phyloP scores from a whole-genome alignment of 1,284 basidiomycete species.

The Ustilago shanxiensis region DNA sequence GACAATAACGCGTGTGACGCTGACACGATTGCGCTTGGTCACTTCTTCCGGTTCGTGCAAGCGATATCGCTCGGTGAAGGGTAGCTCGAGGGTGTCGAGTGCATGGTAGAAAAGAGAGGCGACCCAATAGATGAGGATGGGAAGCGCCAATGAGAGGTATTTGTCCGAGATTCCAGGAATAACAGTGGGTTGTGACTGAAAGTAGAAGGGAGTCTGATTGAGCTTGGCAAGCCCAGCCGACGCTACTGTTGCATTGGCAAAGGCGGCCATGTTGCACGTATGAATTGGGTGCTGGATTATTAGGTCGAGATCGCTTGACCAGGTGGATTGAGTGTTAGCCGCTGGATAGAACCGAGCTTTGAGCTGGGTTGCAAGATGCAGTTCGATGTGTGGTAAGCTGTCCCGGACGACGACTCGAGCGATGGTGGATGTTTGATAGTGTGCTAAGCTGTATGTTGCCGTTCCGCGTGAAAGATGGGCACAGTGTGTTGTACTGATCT shows the following conservation, averaged over 20 bases:
- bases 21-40: conserved; percentile 81
- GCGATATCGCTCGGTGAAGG: conserved; percentile 85
- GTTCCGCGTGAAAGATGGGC: no score
- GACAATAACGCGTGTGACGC: conserved; percentile 78
- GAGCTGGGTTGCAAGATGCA: no score
- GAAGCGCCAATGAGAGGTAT: conserved; percentile 79
- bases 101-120: conserved; percentile 83
- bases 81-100: conserved; percentile 79
- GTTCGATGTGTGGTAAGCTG: no score
- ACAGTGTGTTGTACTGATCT: no score
- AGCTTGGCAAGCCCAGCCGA: conserved; percentile 46
- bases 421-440: background rate
- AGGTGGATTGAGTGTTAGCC: no score
- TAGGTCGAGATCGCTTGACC: no score
- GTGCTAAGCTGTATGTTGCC: background rate
- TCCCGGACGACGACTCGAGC: no score
- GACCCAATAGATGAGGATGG: conserved; percentile 88
- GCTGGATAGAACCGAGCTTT: no score
- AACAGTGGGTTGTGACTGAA: conserved; percentile 74
- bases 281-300: no score
- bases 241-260: conserved; percentile 42
- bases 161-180: conserved; percentile 80
- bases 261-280: conserved; percentile 18
- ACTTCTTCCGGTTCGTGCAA: conserved; percentile 90
- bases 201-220: conserved; percentile 71